Evolutionary conservation across 2,329 filamentous ascomycete genomes (phyloP), one percentile per base, ranked within the genome.

Genomic region (Aplosporella prunicola): DNA sequence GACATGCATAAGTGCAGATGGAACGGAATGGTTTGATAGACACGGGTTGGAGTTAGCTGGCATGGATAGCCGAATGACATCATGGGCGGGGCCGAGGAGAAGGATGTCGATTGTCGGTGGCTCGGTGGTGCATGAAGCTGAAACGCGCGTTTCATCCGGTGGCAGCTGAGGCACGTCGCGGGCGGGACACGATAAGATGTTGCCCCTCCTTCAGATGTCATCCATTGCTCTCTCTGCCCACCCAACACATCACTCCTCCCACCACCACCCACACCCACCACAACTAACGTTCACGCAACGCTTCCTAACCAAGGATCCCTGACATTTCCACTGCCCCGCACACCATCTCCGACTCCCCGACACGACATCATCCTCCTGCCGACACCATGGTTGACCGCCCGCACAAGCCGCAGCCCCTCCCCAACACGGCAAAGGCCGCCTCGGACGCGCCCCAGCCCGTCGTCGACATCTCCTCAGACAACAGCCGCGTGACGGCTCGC

Each of bases 371-470:
- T 8, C 8, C 22, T n/a, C 8, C 22, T 24, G 11, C 16, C 26
- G 26, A 24, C 6, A 33, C 43, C 34, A 82, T 82, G 75, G 82
- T 93, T 64, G 86, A 93, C 56, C 80, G 88, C 58, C 76, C 79
- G 48, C 85, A 93, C 65, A 91, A 86, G 58, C 85, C 78, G 36
- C 20, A 23, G 11, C 22, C 37, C 5, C 31, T 40, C 17, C 80
- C 83, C 25, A 76, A 89, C 52, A 76, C 83, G 37, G 71, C 84
- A 45, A 55, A 49, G 34, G 56, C 56, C 18, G 53, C 58, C 28
- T 80, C 82, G 6, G 80, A 82, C 6, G 77, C 78, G 35, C 78
- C 84, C 11, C 82, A 88, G 32, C 83, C 89, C 22, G 76, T 80
- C 46, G 82, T 95, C 53, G 76, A 76, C 57, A 78, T 88, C 53